These are phyloP conservation scores for Porogramme epimiltina DNA, from an alignment of 1,284 basidiomycete genomes.

Conservation along the genomic window DNA sequence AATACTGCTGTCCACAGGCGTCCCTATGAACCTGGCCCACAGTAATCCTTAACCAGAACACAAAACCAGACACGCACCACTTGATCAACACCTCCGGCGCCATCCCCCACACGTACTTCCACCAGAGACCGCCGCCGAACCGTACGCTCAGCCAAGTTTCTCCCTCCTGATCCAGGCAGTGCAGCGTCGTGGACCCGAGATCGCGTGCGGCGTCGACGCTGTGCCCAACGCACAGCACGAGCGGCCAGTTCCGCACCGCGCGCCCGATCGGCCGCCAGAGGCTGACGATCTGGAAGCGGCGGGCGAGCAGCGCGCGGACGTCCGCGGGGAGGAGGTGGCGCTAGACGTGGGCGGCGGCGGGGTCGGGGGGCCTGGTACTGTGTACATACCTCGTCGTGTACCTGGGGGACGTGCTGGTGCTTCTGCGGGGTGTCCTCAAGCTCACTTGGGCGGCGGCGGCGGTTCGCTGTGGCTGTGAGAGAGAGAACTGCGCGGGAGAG, in stretches of 20 bases:
- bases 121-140: constrained; percentile 55
- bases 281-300: constrained; percentile 65
- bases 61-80: constrained; percentile 59
- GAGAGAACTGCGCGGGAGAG: not conserved
- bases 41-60: too few species aligned
- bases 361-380: not conserved
- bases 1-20: too few species aligned
- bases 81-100: constrained; percentile 64
- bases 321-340: constrained; percentile 49
- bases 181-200: constrained; percentile 23
- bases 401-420: not conserved
- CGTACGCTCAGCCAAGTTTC: constrained; percentile 44
- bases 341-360: constrained; percentile 41
- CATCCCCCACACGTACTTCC: constrained; percentile 65
- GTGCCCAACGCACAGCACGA: constrained; percentile 60
- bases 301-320: constrained; percentile 39
- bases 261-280: constrained; percentile 63
- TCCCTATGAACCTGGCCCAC: too few species aligned
- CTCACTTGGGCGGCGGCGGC: not conserved
- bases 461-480: not conserved
- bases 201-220: constrained; percentile 47
- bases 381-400: not conserved
- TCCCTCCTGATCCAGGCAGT: not conserved
- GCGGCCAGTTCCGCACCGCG: constrained; percentile 53
- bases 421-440: not conserved